Evolutionary conservation across 2,329 filamentous ascomycete genomes (phyloP).

Genomic region (Aspergillus sp.): DNA sequence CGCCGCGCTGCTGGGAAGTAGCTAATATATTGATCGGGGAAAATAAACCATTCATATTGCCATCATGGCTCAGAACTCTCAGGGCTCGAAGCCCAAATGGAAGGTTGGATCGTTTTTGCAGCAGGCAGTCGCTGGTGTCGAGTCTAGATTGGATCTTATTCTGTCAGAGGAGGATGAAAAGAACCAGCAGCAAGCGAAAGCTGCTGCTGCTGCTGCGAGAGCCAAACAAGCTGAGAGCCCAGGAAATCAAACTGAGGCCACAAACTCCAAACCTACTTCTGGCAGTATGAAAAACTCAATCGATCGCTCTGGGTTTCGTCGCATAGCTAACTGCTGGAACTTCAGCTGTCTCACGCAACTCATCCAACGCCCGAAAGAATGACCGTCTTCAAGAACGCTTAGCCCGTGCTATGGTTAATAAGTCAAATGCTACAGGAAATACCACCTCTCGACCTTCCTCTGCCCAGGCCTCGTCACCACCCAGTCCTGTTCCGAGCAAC

Average conservation of each 20-base stretch:
- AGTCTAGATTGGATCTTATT: constrained; percentile 88
- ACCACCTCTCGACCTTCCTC: constrained; percentile 44
- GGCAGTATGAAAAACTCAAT: constrained; percentile 22
- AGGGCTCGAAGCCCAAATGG: constrained; percentile 60
- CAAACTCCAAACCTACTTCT: constrained; percentile 16
- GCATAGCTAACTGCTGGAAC: constrained; percentile 17
- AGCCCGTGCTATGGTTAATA: constrained; percentile 74
- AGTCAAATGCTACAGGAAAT: constrained; percentile 54
- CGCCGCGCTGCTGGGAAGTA: constrained; percentile 8
- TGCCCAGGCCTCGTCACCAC: constrained; percentile 48
- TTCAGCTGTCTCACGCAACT: constrained; percentile 54
- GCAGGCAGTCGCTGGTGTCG: constrained; percentile 87
- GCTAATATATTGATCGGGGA: background rate
- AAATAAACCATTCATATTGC: background rate
- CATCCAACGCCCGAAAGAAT: constrained; percentile 64
- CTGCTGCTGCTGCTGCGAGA: constrained; percentile 21
- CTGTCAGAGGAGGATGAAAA: constrained; percentile 71
- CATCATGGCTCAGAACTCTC: constrained; percentile 30
- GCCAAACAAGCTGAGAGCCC: constrained; percentile 32
- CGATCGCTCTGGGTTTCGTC: background rate
- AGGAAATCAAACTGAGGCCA: constrained; percentile 8
- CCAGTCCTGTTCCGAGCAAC: constrained; percentile 46
- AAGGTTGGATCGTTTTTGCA: constrained; percentile 67
- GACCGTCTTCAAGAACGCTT: constrained; percentile 85
- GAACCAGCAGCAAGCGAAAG: constrained; percentile 11